Percentiles rank a stretch among this genome's conserved stretches.
These are phyloP conservation scores for Datisca glomerata DNA, from an alignment of 306 rosid genomes.

Conservation along the genomic window DNA sequence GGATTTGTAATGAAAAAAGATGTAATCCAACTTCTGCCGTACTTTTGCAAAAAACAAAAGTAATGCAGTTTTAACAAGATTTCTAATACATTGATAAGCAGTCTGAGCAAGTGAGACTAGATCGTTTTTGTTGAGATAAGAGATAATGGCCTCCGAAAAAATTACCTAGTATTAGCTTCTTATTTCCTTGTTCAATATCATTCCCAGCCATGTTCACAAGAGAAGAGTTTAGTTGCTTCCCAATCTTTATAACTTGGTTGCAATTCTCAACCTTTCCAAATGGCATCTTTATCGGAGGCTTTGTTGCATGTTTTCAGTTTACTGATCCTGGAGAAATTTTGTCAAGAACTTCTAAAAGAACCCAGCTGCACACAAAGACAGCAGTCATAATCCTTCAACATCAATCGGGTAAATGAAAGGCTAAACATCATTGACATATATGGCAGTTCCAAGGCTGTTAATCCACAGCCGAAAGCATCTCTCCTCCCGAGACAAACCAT, in stretches of 20 bases:
- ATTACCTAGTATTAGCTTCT: conserved; percentile 48
- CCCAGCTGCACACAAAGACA: conserved; percentile 56
- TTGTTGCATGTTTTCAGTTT: conserved; percentile 55
- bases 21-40: too few species aligned
- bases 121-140: background rate
- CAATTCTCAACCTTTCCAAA: conserved; percentile 62
- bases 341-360: conserved; percentile 58
- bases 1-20: too few species aligned
- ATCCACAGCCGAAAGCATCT: conserved; percentile 61
- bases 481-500: conserved; percentile 59
- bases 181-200: conserved; percentile 58
- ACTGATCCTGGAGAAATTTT: conserved; percentile 50
- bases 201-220: conserved; percentile 55
- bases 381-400: too few species aligned
- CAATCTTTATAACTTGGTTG: conserved; percentile 51
- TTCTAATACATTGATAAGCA: too few species aligned
- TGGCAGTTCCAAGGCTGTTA: conserved; percentile 49
- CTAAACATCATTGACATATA: conserved; percentile 44
- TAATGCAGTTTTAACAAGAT: too few species aligned
- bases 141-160: background rate
- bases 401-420: too few species aligned
- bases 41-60: too few species aligned
- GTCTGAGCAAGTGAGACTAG: too few species aligned
- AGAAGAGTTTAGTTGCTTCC: conserved; percentile 45
- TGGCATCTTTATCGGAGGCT: conserved; percentile 68